phyloP scores from a whole-genome alignment of 768 basidiomycete genomes.

The Boletus insuetus region DNA sequence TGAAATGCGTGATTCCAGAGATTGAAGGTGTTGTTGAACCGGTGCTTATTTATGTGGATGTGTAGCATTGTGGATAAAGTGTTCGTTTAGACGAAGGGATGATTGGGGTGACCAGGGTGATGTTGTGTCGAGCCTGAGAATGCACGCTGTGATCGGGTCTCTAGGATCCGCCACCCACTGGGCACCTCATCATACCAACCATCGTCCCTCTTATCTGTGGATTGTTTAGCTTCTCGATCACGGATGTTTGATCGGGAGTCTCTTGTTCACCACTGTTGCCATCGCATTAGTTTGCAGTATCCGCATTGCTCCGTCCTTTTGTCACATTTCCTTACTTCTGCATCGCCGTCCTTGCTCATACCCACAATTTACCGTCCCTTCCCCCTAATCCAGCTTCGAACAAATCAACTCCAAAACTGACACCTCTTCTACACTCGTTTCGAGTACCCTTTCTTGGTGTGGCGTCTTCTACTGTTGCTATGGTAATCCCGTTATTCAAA shows the following conservation, averaged over 20 bases:
- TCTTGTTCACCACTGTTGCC: slow-evolving; percentile 21
- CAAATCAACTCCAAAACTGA: slow-evolving; percentile 22
- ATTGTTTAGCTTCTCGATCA: slow-evolving; percentile 14
- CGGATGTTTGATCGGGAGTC: slow-evolving; percentile 19
- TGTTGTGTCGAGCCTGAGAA: slow-evolving; percentile 22
- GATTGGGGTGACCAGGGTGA: slow-evolving; percentile 28
- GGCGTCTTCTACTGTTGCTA: slow-evolving; percentile 33
- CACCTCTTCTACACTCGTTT: slow-evolving; percentile 31
- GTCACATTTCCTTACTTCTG: slow-evolving; percentile 21
- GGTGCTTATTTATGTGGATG: slow-evolving; percentile 87
- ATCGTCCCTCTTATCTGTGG: slow-evolving; percentile 12
- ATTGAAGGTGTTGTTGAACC: slow-evolving; percentile 97
- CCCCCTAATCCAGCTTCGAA: slow-evolving; percentile 10
- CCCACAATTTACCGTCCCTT: slow-evolving; percentile 14
- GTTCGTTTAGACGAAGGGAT: slow-evolving; percentile 17
- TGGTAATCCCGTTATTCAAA: slow-evolving; percentile 39
- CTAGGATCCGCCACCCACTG: slow-evolving; percentile 15
- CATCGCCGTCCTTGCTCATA: slow-evolving; percentile 24
- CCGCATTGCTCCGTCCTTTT: slow-evolving; percentile 25
- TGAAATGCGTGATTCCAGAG: slow-evolving; percentile 98
- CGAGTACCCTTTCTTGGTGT: slow-evolving; percentile 24
- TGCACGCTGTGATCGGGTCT: slow-evolving; percentile 9
- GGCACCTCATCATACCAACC: slow-evolving; percentile 23
- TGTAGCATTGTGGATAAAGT: slow-evolving; percentile 33
- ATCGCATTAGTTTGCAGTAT: slow-evolving; percentile 25